Conservation (phyloP, 805 yeast genomes). For the Candida lessepsii region DNA sequence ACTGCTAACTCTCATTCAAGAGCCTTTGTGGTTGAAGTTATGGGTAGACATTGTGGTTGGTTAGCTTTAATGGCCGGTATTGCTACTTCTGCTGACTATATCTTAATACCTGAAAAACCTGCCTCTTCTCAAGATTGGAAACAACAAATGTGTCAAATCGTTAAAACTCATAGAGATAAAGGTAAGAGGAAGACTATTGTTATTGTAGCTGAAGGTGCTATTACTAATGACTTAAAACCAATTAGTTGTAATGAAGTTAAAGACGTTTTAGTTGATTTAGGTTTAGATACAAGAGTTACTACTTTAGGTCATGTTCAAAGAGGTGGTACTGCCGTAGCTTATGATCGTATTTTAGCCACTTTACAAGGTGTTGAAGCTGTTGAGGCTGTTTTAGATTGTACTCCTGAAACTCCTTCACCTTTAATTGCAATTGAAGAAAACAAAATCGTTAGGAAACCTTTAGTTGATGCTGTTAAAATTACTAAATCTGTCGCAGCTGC, state of each 20-base stretch:
- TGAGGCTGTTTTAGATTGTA: constrained; percentile 81
- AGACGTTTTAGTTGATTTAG: constrained; percentile 76
- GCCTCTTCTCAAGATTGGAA: constrained; percentile 75
- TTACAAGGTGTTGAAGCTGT: constrained; percentile 98
- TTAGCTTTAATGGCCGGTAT: constrained; percentile 96
- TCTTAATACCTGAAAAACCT: constrained; percentile 93
- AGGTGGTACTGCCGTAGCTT: constrained; percentile 98
- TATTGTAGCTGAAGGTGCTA: constrained; percentile 97
- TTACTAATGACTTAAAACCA: constrained; percentile 75
- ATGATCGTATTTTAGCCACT: constrained; percentile 87
- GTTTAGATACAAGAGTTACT: constrained; percentile 92
- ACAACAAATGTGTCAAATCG: constrained; percentile 72
- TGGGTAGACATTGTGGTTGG: constrained; percentile 99
- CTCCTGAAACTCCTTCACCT: constrained; percentile 92
- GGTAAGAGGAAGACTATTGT: constrained; percentile 96
- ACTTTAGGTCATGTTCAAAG: constrained; percentile 97
- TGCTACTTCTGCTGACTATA: constrained; percentile 93
- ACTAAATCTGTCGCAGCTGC: constrained; percentile 92
- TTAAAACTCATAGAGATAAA: constrained; percentile 71
- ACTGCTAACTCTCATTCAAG: constrained; percentile 96
- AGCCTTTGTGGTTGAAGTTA: constrained; percentile 96
- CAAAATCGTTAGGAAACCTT: constrained; percentile 77
- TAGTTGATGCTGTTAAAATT: constrained; percentile 84
- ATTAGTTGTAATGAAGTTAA: constrained; percentile 80
- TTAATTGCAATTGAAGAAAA: constrained; percentile 89